Percentiles rank a stretch among this genome's conserved stretches.
These are phyloP conservation scores for Blepharisma stoltei DNA, from an alignment of 73 alveolate genomes.

Conservation along the genomic window DNA sequence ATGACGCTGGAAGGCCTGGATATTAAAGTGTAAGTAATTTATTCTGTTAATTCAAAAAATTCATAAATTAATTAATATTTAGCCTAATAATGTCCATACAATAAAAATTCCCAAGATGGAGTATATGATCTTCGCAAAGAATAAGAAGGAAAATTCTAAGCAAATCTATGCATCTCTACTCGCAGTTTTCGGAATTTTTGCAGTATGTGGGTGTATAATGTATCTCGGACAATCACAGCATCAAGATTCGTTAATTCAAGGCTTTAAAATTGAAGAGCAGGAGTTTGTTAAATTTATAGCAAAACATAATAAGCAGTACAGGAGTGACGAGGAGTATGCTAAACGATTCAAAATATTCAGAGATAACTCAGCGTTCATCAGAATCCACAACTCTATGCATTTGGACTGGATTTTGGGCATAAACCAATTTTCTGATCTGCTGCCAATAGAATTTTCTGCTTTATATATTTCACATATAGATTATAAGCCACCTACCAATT, in stretches of 20 bases:
- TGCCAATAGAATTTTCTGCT: conserved; percentile 13
- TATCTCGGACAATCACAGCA: too few relatives aligned
- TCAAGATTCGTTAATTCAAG: too few relatives aligned
- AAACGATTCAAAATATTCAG: conserved; percentile 30
- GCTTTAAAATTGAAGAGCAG: neutral
- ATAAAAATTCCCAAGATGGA: too few relatives aligned
- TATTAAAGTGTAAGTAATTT: too few relatives aligned
- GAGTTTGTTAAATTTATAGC: conserved; percentile 1
- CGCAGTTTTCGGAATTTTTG: conserved; percentile 6
- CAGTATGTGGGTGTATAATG: neutral
- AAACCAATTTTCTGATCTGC: conserved; percentile 39
- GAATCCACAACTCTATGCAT: neutral
- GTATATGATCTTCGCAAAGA: too few relatives aligned
- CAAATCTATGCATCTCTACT: neutral
- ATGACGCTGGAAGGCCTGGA: too few relatives aligned
- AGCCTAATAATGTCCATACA: too few relatives aligned
- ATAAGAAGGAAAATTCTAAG: too few relatives aligned
- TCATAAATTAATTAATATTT: too few relatives aligned
- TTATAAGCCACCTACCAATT: neutral
- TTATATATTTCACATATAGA: neutral
- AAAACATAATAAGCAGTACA: conserved; percentile 35
- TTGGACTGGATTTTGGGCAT: neutral
- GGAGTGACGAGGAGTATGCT: conserved; percentile 47
- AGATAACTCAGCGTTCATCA: conserved; percentile 33
- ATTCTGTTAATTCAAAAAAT: too few relatives aligned